These are phyloP conservation scores for Eucalyptus tenuipes DNA, from an alignment of 345 rosid species.

Conservation along the genomic window DNA sequence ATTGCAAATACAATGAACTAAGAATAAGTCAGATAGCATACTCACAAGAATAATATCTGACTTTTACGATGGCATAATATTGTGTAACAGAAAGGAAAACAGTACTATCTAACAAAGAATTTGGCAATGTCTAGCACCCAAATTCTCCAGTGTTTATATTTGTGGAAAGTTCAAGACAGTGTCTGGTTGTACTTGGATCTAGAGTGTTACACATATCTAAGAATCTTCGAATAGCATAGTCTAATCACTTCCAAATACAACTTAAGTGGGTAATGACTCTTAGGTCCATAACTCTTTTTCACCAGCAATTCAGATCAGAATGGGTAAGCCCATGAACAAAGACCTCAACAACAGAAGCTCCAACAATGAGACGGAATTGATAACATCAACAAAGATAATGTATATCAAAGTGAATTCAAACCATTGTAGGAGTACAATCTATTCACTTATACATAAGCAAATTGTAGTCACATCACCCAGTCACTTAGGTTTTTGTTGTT, in stretches of 20 bases:
- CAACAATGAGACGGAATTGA: not conserved
- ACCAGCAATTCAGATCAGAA: not conserved
- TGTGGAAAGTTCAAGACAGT: not conserved
- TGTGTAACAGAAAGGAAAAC: not conserved
- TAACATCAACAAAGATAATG: not conserved
- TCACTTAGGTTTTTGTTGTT: not conserved
- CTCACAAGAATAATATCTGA: not conserved
- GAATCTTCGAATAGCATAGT: not conserved
- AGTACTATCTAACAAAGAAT: not conserved
- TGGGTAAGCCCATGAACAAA: not conserved
- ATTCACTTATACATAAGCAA: not conserved
- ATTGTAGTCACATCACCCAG: not conserved
- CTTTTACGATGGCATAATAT: not conserved
- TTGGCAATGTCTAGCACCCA: not conserved
- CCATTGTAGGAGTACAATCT: not conserved
- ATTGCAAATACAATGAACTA: not conserved
- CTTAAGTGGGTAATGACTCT: not conserved
- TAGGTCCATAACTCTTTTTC: not conserved
- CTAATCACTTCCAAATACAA: not conserved
- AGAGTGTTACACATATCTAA: not conserved
- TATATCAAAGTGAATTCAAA: not conserved
- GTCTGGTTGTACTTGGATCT: not conserved
- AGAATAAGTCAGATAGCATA: not conserved
- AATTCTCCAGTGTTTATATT: not conserved
- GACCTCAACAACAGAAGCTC: not conserved